Conservation (phyloP, 768 basidiomycete genomes). For the Lyophyllum atratum region DNA sequence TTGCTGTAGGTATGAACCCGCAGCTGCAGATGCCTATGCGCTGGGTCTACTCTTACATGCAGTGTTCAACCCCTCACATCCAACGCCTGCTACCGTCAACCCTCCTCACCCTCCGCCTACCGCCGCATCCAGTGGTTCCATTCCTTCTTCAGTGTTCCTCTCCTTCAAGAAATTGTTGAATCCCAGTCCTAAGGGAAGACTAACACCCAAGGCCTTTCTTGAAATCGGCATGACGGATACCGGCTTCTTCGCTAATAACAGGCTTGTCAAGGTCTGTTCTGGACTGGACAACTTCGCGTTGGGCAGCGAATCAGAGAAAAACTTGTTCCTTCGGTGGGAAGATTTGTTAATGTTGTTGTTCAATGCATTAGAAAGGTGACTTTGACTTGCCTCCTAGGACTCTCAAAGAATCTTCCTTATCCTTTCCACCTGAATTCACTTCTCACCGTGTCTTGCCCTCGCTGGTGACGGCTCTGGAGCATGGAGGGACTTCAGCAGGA, state of each 20-base stretch:
- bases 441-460: slow-evolving; percentile 88
- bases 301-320: slow-evolving; percentile 80
- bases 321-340: slow-evolving; percentile 62
- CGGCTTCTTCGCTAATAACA: slow-evolving; percentile 85
- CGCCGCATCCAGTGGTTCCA: slow-evolving; percentile 73
- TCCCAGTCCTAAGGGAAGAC: slow-evolving; percentile 80
- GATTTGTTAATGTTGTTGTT: slow-evolving; percentile 12
- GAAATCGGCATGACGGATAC: slow-evolving; percentile 77
- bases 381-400: slow-evolving; percentile 45
- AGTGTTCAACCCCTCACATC: slow-evolving; percentile 85
- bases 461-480: slow-evolving; percentile 75
- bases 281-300: slow-evolving; percentile 87
- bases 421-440: slow-evolving; percentile 86
- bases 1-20: slow-evolving; percentile 45
- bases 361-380: background rate
- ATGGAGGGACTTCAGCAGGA: slow-evolving; percentile 74
- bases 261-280: slow-evolving; percentile 80
- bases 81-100: slow-evolving; percentile 63
- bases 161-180: slow-evolving; percentile 87
- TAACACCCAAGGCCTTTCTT: slow-evolving; percentile 77
- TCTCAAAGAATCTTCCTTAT: slow-evolving; percentile 75
- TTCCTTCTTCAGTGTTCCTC: slow-evolving; percentile 76
- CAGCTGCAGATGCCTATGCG: slow-evolving; percentile 83
- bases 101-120: slow-evolving; percentile 79
- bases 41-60: slow-evolving; percentile 84